Conservation (phyloP, 2,329 filamentous ascomycete genomes). For the Graphiopsis chlorocephala region DNA sequence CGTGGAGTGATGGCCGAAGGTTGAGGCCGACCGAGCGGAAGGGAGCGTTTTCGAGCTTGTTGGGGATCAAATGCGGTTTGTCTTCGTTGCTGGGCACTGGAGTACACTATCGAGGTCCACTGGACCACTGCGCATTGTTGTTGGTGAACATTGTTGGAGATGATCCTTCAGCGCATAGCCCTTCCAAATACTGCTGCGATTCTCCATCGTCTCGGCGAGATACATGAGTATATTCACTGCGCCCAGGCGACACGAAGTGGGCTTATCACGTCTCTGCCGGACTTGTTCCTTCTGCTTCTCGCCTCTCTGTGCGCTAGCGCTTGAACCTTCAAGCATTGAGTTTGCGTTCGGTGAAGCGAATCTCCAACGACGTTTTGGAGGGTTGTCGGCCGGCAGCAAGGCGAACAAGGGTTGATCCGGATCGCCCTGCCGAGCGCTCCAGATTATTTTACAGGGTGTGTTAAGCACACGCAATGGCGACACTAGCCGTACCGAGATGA, state of each 20-base stretch:
- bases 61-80: not conserved
- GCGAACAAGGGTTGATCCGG: not conserved
- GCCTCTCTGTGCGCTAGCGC: not conserved
- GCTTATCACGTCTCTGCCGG: not conserved
- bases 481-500: conserved; percentile 7
- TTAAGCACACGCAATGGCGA: not conserved
- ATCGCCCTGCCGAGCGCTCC: conserved; percentile 2
- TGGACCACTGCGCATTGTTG: not conserved
- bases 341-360: not conserved
- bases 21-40: conserved; percentile 1
- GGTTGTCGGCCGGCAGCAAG: not conserved
- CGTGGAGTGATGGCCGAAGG: conserved; percentile 5
- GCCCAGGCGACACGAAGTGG: not conserved
- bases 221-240: not conserved
- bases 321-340: not conserved
- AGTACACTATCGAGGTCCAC: not conserved
- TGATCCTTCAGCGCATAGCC: not conserved
- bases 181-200: not conserved
- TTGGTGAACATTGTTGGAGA: not conserved
- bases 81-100: not conserved
- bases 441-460: not conserved
- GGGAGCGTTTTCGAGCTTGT: not conserved
- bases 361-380: not conserved
- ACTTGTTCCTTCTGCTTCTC: not conserved
- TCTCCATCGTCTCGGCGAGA: not conserved